Base-by-base conservation (phyloP, 768 basidiomycete species). In the Calocybe cyanea region DNA sequence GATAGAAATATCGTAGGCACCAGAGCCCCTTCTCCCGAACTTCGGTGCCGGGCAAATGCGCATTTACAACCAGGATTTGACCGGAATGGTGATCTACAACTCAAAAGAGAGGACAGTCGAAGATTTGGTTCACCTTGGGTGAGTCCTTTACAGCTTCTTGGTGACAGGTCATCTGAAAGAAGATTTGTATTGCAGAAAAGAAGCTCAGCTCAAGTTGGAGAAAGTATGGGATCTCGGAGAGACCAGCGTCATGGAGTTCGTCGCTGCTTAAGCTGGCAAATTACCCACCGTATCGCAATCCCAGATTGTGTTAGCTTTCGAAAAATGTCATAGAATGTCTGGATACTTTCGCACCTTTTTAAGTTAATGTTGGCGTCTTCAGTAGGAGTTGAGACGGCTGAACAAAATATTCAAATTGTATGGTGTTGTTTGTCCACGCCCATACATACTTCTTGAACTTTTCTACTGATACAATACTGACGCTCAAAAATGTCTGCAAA, bases 401-500 rank as follows among this genome's bases (percentile, higher is more conserved):
- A n/a, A n/a, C n/a, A n/a, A n/a, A n/a, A n/a, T n/a, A 11, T 28
- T 28, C 25, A 28, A 28, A 11, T 28, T 28, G 25, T 28, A 28
- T 28, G 25, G 11, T 11, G 25, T 11, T 28, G 25, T 28, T 28
- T 28, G 25, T 5, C 11, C 25, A 28, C 25, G 11, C 25, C 25
- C 11, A 5, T 28, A 5, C 11, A 6, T 6, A 28, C 11, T 28
- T 28, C 25, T 28, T 28, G 25, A 6, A 11, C 25, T 28, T 28
- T 11, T 11, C 11, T 28, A 28, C 25, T 28, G n/a, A n/a, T n/a
- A n/a, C n/a, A 32, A 32, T 8, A 8, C 34, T 18, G 5, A 35
- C 7, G 4, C 34, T 35, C 14, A 35, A 6, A 35, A 35, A 83
- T 84, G 83, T 80, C 83, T 10, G 76, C 80, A 17, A 87, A 87